Base-by-base conservation (phyloP, 306 rosid species). In the Albizia julibrissin region DNA sequence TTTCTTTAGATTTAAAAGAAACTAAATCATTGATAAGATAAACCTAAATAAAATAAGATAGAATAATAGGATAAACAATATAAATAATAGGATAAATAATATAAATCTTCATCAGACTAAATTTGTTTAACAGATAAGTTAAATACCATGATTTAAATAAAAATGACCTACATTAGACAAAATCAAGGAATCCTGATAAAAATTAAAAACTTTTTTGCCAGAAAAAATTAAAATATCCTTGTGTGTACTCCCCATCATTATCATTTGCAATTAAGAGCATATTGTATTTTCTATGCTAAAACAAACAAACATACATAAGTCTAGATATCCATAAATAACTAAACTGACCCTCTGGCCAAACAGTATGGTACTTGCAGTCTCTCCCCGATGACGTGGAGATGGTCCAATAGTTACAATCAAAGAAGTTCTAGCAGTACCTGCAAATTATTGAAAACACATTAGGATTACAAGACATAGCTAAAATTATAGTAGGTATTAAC, bases 321-420 rank as follows among this genome's bases (percentile, higher is more conserved):
- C 75, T 14, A 82, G 34, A 59, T 56, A 73, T 40, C 77, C 73
- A 52, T 40, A 72, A 69, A 39, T 29, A 82, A 70, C 75, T 85
- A 80, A 83, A 83, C 98, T 78, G 44, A 92, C 99, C 98, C 99
- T 88, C 86, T 95, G 99, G 58, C 97, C 99, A 78, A 95, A 95
- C 80, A 91, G 80, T 81, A 95, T 93, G 83, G 99, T 93, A 87
- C 98, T 93, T 29, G 97, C 74, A 81, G 99, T 95, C 90, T 95
- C 99, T 84, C 99, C 99, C 75, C 99, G 92, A 86, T 95, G 99
- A 49, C 97, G 97, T 72, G 98, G 99, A 75, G 99, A 95, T 62
- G 98, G 99, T 61, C 98, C 99, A 85, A 95, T 90, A 70, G 99
- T 95, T 88, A 93, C 94, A 88, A 95, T 90, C 83, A 95, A 70